Evolutionary conservation across 2,329 filamentous ascomycete genomes (phyloP).

Genomic region (Cytospora piceae): DNA sequence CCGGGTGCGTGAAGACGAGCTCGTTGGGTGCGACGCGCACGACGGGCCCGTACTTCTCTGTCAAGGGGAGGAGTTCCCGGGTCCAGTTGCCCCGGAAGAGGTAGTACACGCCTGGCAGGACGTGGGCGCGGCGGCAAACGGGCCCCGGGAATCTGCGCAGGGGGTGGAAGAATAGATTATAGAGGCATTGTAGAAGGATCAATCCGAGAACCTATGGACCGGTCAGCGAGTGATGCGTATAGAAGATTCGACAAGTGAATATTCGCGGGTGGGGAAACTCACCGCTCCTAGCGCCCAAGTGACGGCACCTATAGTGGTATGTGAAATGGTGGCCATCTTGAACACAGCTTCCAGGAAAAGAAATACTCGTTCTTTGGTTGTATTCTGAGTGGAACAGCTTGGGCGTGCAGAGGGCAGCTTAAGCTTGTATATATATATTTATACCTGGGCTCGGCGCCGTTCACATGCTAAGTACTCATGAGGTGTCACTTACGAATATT

Average conservation of each 20-base stretch:
- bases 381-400: not conserved
- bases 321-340: slow-evolving; percentile 8
- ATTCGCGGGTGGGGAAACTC: not conserved
- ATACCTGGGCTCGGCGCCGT: no score
- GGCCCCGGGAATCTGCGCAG: slow-evolving; percentile 26
- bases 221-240: not conserved
- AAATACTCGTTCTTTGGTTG: not conserved
- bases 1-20: slow-evolving; percentile 24
- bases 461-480: not conserved
- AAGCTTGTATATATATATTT: not conserved
- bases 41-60: slow-evolving; percentile 32
- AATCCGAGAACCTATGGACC: slow-evolving; percentile 10
- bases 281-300: slow-evolving; percentile 14
- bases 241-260: not conserved
- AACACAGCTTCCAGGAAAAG: not conserved
- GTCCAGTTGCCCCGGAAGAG: slow-evolving; percentile 21
- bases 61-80: slow-evolving; percentile 7
- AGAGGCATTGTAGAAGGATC: slow-evolving; percentile 3
- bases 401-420: not conserved
- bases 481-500: not conserved
- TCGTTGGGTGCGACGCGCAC: slow-evolving; percentile 29
- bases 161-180: slow-evolving; percentile 31
- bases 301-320: not conserved
- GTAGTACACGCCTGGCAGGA: slow-evolving; percentile 6
- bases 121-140: slow-evolving; percentile 19